phyloP scores from a whole-genome alignment of 768 basidiomycete genomes.

The Mrakia gelida region DNA sequence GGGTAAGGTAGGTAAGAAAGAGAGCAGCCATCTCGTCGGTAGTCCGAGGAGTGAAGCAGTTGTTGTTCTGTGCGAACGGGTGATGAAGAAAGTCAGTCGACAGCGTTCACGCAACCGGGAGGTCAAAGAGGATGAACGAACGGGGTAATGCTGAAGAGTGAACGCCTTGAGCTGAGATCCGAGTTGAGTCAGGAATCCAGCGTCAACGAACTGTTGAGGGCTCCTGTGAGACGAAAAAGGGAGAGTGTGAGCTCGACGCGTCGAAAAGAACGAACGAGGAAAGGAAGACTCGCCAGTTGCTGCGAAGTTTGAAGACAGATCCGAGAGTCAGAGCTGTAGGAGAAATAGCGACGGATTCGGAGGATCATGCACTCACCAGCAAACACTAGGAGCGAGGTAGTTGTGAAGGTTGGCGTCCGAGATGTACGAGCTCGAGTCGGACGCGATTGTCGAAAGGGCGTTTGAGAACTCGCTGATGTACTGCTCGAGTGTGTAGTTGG shows the following conservation, averaged over 20 bases:
- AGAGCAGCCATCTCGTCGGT: background rate
- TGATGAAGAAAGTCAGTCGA: no score
- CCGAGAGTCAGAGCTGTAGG: no score
- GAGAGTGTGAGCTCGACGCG: no score
- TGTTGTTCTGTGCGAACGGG: background rate
- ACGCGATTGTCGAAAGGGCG: background rate
- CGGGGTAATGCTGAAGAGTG: background rate
- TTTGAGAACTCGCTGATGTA: background rate
- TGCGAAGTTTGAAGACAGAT: no score
- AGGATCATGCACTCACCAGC: background rate
- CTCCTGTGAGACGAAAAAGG: no score
- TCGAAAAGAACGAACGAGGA: no score
- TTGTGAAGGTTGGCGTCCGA: constrained; percentile 5
- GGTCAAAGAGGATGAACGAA: no score
- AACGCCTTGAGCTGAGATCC: background rate
- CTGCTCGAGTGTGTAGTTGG: background rate
- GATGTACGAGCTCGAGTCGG: background rate
- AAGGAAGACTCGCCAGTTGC: no score
- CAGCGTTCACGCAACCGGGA: no score
- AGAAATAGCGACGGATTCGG: no score
- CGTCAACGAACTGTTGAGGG: no score
- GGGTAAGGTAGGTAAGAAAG: constrained; percentile 1
- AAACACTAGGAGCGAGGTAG: constrained; percentile 2
- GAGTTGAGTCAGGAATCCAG: background rate
- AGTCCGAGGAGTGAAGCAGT: constrained; percentile 1